Conservation (phyloP, 768 basidiomycete species). For the Leccinum subgranulosum region DNA sequence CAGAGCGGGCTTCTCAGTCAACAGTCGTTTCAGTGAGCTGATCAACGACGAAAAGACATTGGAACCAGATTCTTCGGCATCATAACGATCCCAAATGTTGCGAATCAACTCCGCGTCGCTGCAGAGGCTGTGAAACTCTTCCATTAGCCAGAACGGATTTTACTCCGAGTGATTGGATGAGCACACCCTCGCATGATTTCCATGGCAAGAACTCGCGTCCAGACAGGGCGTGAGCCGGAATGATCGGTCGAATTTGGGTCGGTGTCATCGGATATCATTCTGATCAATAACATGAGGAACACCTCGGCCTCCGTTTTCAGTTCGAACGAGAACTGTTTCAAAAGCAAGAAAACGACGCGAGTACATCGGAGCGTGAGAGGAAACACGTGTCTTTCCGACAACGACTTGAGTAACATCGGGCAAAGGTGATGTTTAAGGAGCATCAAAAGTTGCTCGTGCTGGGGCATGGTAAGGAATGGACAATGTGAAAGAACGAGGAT, state of each 20-base stretch:
- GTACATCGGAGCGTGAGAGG: conserved; percentile 88
- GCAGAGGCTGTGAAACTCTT: conserved; percentile 51
- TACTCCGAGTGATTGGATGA: background rate
- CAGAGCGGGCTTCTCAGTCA: conserved; percentile 84
- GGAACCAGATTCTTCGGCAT: conserved; percentile 55
- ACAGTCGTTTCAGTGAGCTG: conserved; percentile 77
- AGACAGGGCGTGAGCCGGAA: conserved; percentile 51
- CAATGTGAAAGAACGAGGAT: background rate
- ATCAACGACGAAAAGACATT: conserved; percentile 78
- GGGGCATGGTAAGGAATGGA: conserved; percentile 2
- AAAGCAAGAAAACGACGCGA: conserved; percentile 87
- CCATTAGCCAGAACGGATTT: conserved; percentile 1
- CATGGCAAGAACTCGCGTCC: conserved; percentile 91
- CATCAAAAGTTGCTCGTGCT: conserved; percentile 82
- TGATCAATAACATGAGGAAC: conserved; percentile 73
- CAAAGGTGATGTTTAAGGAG: conserved; percentile 90
- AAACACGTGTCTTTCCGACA: conserved; percentile 81
- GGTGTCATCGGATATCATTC: conserved; percentile 56
- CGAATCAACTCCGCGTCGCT: conserved; percentile 77
- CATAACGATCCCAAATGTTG: conserved; percentile 77
- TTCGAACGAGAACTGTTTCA: conserved; percentile 86
- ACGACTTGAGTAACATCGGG: conserved; percentile 80
- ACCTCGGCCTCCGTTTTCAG: conserved; percentile 82
- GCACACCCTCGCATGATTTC: conserved; percentile 85
- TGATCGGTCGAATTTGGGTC: conserved; percentile 28